Evolutionary conservation across 768 basidiomycete species (phyloP), one percentile per base, ranked within the genome.

Genomic region (Leccinum disarticulatum): DNA sequence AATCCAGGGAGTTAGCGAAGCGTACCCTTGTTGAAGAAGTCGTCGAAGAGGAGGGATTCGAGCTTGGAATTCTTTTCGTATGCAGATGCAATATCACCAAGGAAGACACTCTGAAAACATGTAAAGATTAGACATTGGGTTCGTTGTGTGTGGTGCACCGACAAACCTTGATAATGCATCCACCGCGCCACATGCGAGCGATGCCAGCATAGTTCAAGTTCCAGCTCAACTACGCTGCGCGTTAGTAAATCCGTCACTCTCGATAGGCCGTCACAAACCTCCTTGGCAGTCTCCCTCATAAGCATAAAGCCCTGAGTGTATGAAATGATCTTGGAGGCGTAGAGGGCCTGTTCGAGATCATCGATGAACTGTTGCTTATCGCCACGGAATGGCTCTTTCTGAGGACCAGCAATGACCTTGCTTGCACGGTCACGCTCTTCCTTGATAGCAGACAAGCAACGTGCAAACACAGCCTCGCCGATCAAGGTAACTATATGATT

Each of bases 261-360:
- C 35, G 9, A 52, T 14, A 49, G 36, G 11, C 46, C 2, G 57
- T 53, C 43, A 68, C 76, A 58, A 51, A 87, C 89, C 83, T 97
- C 95, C 76, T 93, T 93, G 48, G 95, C 97, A 53, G 95, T 95
- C 78, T 98, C 91, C 65, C 97, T 84, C 95, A 99, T 97, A 70
- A 99, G 86, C 87, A 99, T 96, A 83, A 98, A 99, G 65, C 97
- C 97, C 78, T 99, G 97, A 5, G 96, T 93, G 82, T 99, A 99
- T 31, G 96, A 98, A 70, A 98, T 96, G 76, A 99, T 95, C 84
- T 99, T 99, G 68, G 95, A 97, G 54, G 96, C 97, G 78, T 99
- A 99, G 60, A 99, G 83, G 52, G 96, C 97, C 76, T 98, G 97
- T 78, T 98, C 97, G 63, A 99, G 89, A 77, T 99, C 97, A 73